Base-by-base conservation (phyloP, 208 protist species). In the Naegleria lovaniensis region DNA sequence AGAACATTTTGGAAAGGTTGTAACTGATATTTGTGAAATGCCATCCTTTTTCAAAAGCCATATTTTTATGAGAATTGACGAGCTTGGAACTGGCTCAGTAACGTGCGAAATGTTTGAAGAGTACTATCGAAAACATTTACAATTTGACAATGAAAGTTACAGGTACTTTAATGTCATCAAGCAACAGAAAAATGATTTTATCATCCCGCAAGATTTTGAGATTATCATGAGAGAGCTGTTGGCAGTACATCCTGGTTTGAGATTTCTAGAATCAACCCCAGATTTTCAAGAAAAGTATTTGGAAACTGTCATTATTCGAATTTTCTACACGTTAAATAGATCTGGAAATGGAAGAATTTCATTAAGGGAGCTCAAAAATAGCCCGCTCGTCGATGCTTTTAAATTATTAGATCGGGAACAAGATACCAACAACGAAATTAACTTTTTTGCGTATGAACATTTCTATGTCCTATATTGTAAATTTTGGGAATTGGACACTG, bases 381-480 rank as follows among this genome's bases (percentile, higher is more conserved):
- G 94, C 67, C 91, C 93, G 29, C 93, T 98, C 76, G 91, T 96
- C 33, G 96, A 97, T 79, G 93, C 93, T 29, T 93, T 98, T 86
- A 94, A 93, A 41, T 92, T 95, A 90, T 95, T 97, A 4, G 96
- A 97, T 92, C 94, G 94, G 39, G 93, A 95, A 11, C 93, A 96
- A 51, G 96, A 98, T 91, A 97, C 97, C 92, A 98, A 98, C 91
- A 92, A 93, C 5, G 91, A 93, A 41, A 89, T 89, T 40, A 88
- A 95, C 89, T 99, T 96, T 92, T 99, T 99, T 94, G 98, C 95
- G 33, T 99, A 99, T 93, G 98, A 99, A 94, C 98, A 99, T 93
- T 99, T 99, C 93, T 99, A 99, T 94, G 98, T 99, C 5, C 93
- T 99, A 51, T 99, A 99, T 95, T 99, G 97, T 95, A 97, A 97